Conservation (phyloP, 2,329 filamentous ascomycete genomes). For the Pezizomycotina sp. region DNA sequence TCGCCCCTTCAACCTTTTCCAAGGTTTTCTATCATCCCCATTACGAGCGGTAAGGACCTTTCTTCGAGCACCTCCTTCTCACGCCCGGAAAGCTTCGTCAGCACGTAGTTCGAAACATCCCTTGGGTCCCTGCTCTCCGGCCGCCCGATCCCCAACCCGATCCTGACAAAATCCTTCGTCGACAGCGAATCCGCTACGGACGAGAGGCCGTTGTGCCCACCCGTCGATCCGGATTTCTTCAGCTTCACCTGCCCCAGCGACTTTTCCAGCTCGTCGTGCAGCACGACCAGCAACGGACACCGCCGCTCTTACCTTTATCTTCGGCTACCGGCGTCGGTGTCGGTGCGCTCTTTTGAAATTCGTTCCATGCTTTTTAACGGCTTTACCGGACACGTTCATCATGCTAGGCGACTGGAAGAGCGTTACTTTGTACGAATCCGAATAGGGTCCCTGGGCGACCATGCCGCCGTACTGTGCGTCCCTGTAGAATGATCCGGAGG, state of each 20-base stretch:
- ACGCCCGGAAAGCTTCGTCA: conserved; percentile 44
- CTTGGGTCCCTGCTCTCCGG: conserved; percentile 49
- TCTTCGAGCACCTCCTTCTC: conserved; percentile 39
- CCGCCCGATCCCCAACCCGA: conserved; percentile 77
- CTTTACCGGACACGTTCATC: conserved; percentile 74
- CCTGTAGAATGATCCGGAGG: conserved; percentile 37
- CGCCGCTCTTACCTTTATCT: conserved; percentile 26
- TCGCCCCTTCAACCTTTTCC: no score
- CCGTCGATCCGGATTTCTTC: conserved; percentile 46
- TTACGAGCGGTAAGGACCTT: conserved; percentile 38
- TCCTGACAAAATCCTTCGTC: conserved; percentile 31
- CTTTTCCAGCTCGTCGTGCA: conserved; percentile 79
- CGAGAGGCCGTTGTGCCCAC: conserved; percentile 61
- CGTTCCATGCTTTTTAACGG: conserved; percentile 50
- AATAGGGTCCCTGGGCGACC: conserved; percentile 30
- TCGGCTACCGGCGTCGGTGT: conserved; percentile 22
- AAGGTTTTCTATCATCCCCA: conserved; percentile 35
- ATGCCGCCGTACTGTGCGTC: conserved; percentile 36
- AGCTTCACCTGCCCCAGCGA: conserved; percentile 50
- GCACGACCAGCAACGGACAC: conserved; percentile 46
- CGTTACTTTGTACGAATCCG: conserved; percentile 36
- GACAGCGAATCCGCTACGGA: conserved; percentile 43
- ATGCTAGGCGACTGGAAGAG: conserved; percentile 57
- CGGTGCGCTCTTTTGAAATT: conserved; percentile 35
- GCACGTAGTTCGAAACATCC: conserved; percentile 60